phyloP scores from a whole-genome alignment of 2,329 filamentous ascomycete species.

The Aureobasidium subglaciale region DNA sequence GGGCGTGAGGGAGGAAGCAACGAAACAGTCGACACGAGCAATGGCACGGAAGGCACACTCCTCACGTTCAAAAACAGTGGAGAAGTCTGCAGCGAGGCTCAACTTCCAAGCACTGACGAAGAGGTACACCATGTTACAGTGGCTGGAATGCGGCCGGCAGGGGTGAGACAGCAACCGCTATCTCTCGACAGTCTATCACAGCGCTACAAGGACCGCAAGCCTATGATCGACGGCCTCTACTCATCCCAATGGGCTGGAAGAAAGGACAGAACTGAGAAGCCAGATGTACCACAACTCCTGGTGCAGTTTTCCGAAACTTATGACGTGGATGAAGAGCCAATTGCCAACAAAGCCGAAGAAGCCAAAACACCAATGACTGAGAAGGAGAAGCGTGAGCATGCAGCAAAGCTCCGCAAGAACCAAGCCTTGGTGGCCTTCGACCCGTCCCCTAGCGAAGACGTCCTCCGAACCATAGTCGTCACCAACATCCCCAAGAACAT shows the following conservation, averaged over 20 bases:
- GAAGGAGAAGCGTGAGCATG: not conserved
- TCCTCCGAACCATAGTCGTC: not conserved
- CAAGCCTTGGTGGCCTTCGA: slow-evolving; percentile 7
- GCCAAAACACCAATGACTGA: not conserved
- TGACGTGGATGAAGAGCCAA: not conserved
- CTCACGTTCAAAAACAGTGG: not conserved
- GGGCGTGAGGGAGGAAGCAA: not conserved
- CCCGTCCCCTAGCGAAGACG: not conserved
- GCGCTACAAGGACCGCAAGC: not conserved
- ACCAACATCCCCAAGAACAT: not conserved
- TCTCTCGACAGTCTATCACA: not conserved
- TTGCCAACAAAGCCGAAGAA: no score
- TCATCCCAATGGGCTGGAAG: not conserved
- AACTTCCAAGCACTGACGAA: not conserved
- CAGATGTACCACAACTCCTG: not conserved
- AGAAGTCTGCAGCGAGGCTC: not conserved
- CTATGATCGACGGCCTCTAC: not conserved
- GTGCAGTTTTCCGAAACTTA: not conserved
- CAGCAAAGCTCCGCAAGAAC: not conserved
- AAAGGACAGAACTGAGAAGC: not conserved
- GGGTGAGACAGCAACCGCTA: not conserved
- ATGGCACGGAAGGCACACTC: not conserved
- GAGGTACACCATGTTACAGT: not conserved
- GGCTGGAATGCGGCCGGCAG: not conserved
- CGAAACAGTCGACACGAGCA: not conserved